A percentile compares a stretch with the other conserved stretches of the same genome.
These are phyloP conservation scores for Rhodotorula glutinis DNA, from an alignment of 1,284 basidiomycete genomes.

Conservation along the genomic window DNA sequence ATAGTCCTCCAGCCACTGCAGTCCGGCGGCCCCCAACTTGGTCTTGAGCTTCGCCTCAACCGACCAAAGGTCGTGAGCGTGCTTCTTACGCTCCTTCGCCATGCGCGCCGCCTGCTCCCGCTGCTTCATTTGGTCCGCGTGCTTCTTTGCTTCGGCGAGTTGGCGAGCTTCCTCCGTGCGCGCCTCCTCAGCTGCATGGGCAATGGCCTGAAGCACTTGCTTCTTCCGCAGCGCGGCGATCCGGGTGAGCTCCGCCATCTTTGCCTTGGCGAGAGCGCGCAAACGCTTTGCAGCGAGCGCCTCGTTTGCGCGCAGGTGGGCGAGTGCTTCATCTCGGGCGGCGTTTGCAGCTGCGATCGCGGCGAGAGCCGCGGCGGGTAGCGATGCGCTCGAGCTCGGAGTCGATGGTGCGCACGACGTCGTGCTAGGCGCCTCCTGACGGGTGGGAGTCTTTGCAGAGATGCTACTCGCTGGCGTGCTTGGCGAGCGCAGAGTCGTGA, in stretches of 20 bases:
- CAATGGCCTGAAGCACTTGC: neutral
- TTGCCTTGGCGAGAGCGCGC: neutral
- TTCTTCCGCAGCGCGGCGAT: neutral
- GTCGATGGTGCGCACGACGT: neutral
- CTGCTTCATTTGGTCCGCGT: neutral
- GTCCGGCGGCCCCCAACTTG: neutral
- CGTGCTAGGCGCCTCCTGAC: neutral
- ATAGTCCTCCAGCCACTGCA: constrained; percentile 6
- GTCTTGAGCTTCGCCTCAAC: constrained; percentile 8
- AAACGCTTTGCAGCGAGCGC: neutral
- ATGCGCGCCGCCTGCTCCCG: neutral
- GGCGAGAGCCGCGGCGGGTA: neutral
- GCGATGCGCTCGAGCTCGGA: neutral
- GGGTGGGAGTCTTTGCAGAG: neutral
- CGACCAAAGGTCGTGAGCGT: neutral
- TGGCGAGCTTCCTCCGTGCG: neutral
- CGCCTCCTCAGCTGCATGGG: neutral
- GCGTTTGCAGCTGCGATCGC: neutral
- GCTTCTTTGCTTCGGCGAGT: neutral
- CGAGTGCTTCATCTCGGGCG: constrained; percentile 5
- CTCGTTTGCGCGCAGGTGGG: constrained; percentile 1
- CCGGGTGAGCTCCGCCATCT: neutral
- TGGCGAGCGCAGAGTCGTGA: too few relatives aligned
- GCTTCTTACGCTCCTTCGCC: neutral
- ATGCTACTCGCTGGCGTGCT: too few relatives aligned